These are phyloP conservation scores for Hirschfeldia incana DNA, from an alignment of 345 rosid species.

Conservation along the genomic window DNA sequence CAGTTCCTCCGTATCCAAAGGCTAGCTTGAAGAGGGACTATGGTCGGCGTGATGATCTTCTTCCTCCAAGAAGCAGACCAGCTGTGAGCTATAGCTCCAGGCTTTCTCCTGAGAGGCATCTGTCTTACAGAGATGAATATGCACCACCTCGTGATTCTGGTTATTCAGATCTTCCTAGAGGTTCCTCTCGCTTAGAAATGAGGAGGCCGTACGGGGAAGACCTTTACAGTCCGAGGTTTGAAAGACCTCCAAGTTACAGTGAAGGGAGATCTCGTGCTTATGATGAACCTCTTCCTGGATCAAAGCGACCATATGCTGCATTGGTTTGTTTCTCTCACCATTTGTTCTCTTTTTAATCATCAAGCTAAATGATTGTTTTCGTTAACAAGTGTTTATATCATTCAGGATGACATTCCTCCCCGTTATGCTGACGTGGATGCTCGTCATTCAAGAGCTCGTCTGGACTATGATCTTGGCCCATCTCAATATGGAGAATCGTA, in stretches of 20 bases:
- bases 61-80: constrained; percentile 80
- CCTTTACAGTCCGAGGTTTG: constrained; percentile 72
- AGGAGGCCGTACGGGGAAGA: constrained; percentile 87
- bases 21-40: constrained; percentile 82
- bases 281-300: constrained; percentile 82
- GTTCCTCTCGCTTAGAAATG: constrained; percentile 60
- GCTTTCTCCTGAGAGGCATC: constrained; percentile 69
- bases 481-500: constrained; percentile 81
- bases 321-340: constrained; percentile 52
- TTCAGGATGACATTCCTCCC: constrained; percentile 83
- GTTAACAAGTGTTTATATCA: constrained; percentile 1
- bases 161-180: constrained; percentile 71
- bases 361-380: neutral
- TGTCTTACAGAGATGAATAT: constrained; percentile 79
- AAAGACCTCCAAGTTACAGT: constrained; percentile 73
- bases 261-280: constrained; percentile 85
- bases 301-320: constrained; percentile 84
- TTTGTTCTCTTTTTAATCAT: neutral
- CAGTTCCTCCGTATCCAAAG: constrained; percentile 76
- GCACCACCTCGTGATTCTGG: constrained; percentile 58
- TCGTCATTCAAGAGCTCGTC: constrained; percentile 86
- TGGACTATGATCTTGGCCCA: constrained; percentile 78
- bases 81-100: constrained; percentile 75
- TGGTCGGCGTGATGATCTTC: constrained; percentile 71
- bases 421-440: constrained; percentile 69